phyloP scores from a whole-genome alignment of 345 rosid species.

The Draba incana region DNA sequence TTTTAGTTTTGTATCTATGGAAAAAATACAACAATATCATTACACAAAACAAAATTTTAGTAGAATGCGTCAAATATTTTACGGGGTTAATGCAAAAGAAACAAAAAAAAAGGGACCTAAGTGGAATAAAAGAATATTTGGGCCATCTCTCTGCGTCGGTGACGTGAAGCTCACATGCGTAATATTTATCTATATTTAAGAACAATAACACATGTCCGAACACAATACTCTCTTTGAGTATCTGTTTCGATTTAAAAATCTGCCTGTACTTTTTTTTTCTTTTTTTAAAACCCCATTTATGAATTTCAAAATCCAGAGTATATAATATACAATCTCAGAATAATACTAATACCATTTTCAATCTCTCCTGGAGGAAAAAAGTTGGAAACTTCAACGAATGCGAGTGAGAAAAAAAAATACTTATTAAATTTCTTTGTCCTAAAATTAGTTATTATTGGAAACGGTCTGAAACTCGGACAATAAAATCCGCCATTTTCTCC shows the following conservation, averaged over 20 bases:
- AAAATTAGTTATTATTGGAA: conserved; percentile 19
- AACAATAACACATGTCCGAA: conserved; percentile 41
- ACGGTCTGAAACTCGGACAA: conserved; percentile 36
- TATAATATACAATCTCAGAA: not conserved
- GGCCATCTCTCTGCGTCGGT: conserved; percentile 33
- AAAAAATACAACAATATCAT: not conserved
- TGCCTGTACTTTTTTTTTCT: conserved; percentile 12
- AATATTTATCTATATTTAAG: conserved; percentile 5
- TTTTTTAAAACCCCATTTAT: not conserved
- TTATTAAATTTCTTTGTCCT: conserved; percentile 12
- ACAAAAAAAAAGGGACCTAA: conserved; percentile 20
- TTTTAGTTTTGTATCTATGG: not conserved
- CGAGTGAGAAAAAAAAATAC: not conserved
- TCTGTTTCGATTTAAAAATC: conserved; percentile 30
- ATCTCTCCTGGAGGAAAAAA: conserved; percentile 27
- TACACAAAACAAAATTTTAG: not conserved
- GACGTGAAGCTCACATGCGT: conserved; percentile 40
- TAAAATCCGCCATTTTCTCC: conserved; percentile 39
- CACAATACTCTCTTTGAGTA: conserved; percentile 18
- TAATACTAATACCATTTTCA: conserved; percentile 1
- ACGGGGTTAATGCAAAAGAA: conserved; percentile 5
- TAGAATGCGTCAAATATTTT: not conserved
- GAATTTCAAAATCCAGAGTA: conserved; percentile 25
- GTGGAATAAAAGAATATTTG: conserved; percentile 20
- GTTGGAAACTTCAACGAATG: conserved; percentile 36